Evolutionary conservation across 352 stramenopile genomes (phyloP), one percentile per base, ranked within the genome.

Genomic region (Pythium aristosporum): DNA sequence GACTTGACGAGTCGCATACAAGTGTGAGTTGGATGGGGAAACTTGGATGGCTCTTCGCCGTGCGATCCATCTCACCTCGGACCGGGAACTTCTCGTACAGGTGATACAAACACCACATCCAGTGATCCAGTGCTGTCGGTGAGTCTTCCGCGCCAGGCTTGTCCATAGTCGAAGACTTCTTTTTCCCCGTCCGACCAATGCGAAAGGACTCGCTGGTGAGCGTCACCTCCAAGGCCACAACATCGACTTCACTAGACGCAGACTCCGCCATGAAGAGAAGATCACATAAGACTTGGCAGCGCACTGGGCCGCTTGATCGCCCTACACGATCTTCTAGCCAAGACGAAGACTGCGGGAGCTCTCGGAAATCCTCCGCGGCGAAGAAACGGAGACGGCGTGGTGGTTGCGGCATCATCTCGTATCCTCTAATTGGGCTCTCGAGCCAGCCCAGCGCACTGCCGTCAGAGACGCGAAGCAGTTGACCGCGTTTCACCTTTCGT

Each of bases 191-290:
- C 18, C 30, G 30, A 9, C 32, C 32, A 20, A 88, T 87, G 7
- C 74, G 73, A 23, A 73, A 87, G 13, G 75, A 83, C n/a, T 88
- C 77, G 25, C 75, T 88, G 12, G 50, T 54, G 1, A 71, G 50
- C 11, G 74, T 84, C 13, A 79, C 79, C 2, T 63, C 46, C 5
- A 62, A 2, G 3, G 47, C n/a, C 1, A 54, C 36, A 3, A 54
- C 30, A 11, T 43, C 2, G 9, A 62, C 77, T 41, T 21, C 66
- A 43, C 51, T 64, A 50, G 0, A 75, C 60, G 3, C 58, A 52
- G 9, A 79, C 44, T 52, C 48, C 52, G 30, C 57, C 41, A 47
- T 43, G 10, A 32, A 50, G 3, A 68, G 5, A 25, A 18, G 8
- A n/a, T 57, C 34, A 30, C 32, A 32, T 10, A 57, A 57, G 16